Percentiles rank a stretch among this genome's conserved stretches.
These are phyloP conservation scores for Schoenoplectus tabernaemontani DNA, from an alignment of 202 grass and related monocot species.

Conservation along the genomic window DNA sequence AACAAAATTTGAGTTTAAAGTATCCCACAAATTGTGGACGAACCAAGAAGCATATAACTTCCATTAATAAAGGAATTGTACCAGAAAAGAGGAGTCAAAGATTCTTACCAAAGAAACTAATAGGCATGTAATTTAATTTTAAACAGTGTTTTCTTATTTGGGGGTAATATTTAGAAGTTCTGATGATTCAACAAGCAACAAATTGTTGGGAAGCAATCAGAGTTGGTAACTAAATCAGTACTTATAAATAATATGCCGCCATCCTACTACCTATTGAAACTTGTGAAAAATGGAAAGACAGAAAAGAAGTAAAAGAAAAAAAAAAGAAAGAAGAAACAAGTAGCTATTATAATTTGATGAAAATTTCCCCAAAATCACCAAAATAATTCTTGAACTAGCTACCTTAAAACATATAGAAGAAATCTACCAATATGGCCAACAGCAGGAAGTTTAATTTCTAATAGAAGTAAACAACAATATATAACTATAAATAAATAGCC, in stretches of 20 bases:
- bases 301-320: not conserved
- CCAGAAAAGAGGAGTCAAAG: not conserved
- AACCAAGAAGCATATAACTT: not conserved
- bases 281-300: not conserved
- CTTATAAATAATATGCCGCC: not conserved
- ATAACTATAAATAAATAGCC: slow-evolving; percentile 3
- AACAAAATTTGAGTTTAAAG: not conserved
- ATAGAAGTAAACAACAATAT: slow-evolving; percentile 9
- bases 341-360: not conserved
- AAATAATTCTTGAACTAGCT: not conserved
- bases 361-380: not conserved
- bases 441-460: not conserved
- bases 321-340: not conserved
- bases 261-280: not conserved
- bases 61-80: not conserved
- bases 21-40: not conserved
- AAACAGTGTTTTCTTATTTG: not conserved
- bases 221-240: not conserved
- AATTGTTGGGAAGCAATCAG: not conserved
- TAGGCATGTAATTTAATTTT: not conserved
- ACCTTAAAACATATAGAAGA: not conserved
- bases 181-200: not conserved
- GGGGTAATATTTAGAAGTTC: not conserved
- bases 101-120: slow-evolving; percentile 12
- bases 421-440: not conserved